These are phyloP conservation scores for Ceratobasidium theobromae DNA, from an alignment of 1,284 basidiomycete species.

Conservation along the genomic window DNA sequence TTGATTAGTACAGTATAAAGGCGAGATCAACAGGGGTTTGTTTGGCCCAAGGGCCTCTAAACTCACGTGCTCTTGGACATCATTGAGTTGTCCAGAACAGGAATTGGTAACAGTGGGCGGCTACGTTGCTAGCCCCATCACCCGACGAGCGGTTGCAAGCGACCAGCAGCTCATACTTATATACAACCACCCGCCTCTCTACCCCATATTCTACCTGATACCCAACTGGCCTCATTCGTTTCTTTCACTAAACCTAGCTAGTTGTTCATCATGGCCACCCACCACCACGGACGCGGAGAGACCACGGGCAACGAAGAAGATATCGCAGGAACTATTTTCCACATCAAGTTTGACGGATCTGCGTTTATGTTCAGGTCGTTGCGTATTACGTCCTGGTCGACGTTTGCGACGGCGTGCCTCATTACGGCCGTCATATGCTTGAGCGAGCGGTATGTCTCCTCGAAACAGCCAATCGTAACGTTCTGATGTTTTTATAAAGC, in stretches of 20 bases:
- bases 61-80: no score
- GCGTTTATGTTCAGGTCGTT: constrained; percentile 12
- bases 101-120: no score
- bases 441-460: constrained; percentile 54
- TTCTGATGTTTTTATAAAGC: constrained; percentile 42
- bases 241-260: background rate
- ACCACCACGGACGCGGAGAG: background rate
- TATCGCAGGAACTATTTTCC: constrained; percentile 2
- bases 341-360: constrained; percentile 20
- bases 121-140: constrained; percentile 20
- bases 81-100: no score
- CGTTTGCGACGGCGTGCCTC: constrained; percentile 50
- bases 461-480: background rate
- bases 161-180: no score
- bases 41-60: no score
- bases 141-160: constrained; percentile 27
- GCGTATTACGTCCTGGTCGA: constrained; percentile 50
- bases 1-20: no score
- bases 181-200: background rate
- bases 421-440: constrained; percentile 55
- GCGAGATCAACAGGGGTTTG: no score
- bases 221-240: background rate
- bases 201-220: background rate
- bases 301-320: background rate
- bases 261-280: background rate